These are phyloP conservation scores for Tanacetum coccineum DNA, from an alignment of 129 eudicot genomes.

Conservation along the genomic window DNA sequence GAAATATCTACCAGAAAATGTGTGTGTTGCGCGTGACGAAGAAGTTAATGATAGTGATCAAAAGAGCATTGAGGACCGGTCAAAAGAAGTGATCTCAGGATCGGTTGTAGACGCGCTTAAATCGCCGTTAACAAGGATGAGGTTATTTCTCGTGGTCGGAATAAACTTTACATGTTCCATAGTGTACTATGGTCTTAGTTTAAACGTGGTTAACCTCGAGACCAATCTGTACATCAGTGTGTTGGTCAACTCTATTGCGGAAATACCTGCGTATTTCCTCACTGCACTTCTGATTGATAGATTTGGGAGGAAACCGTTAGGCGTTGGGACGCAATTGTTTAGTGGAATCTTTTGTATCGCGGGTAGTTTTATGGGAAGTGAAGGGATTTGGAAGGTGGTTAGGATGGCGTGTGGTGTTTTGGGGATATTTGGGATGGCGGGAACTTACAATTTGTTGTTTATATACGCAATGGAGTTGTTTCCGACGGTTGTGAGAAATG, in stretches of 20 bases:
- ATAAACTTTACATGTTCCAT: constrained; percentile 71
- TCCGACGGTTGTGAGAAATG: constrained; percentile 94
- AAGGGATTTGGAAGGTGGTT: constrained; percentile 58
- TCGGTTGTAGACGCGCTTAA: constrained; percentile 61
- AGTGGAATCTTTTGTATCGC: constrained; percentile 69
- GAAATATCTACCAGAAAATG: constrained; percentile 43
- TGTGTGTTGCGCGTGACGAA: constrained; percentile 57
- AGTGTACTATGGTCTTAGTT: constrained; percentile 85
- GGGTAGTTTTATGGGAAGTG: constrained; percentile 47
- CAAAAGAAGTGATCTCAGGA: constrained; percentile 41
- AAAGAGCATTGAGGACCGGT: constrained; percentile 15
- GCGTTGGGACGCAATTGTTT: constrained; percentile 75
- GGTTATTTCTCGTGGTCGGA: constrained; percentile 57
- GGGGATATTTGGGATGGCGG: constrained; percentile 98
- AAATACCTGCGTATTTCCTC: constrained; percentile 71
- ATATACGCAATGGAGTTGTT: constrained; percentile 86
- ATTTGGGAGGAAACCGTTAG: constrained; percentile 81
- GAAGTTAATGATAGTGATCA: constrained; percentile 30
- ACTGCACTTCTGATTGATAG: constrained; percentile 65
- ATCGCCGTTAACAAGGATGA: constrained; percentile 54
- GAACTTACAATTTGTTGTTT: constrained; percentile 78
- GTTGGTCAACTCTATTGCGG: constrained; percentile 69
- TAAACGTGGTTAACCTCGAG: constrained; percentile 89
- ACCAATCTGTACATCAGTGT: constrained; percentile 80
- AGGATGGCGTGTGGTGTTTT: constrained; percentile 73